Percentiles rank a stretch among this genome's conserved stretches.
Conservation (phyloP, 2,329 filamentous ascomycete species). For the Pseudogymnoascus sp. region DNA sequence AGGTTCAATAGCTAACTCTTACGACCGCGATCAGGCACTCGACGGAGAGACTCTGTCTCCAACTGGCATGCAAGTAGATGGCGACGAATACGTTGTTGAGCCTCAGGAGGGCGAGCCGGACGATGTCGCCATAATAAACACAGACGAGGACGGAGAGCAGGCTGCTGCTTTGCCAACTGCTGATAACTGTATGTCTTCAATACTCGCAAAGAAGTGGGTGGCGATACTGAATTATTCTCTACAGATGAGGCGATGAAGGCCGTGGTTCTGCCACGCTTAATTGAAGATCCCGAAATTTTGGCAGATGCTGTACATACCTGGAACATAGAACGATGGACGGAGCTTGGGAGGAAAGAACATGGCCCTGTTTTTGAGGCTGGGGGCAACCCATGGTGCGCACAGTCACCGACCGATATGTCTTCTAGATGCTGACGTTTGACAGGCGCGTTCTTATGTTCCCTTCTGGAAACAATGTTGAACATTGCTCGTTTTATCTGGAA, state of each 20-base stretch:
- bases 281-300: conserved; percentile 70
- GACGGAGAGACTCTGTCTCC: conserved; percentile 24
- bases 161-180: conserved; percentile 25
- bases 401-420: neutral
- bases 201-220: neutral
- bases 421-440: neutral
- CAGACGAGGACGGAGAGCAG: conserved; percentile 27
- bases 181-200: conserved; percentile 30
- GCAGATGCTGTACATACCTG: conserved; percentile 74
- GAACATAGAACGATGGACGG: conserved; percentile 79
- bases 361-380: conserved; percentile 82
- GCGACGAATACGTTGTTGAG: conserved; percentile 25
- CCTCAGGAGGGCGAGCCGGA: conserved; percentile 30
- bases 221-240: conserved; percentile 12
- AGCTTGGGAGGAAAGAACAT: conserved; percentile 69
- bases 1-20: conserved; percentile 2
- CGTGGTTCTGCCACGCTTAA: conserved; percentile 61
- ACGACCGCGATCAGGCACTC: conserved; percentile 19
- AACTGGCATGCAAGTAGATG: conserved; percentile 28
- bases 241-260: conserved; percentile 79
- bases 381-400: conserved; percentile 72
- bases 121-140: conserved; percentile 34
- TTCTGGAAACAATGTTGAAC: conserved; percentile 87
- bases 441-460: conserved; percentile 95
- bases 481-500: conserved; percentile 91